A percentile compares a stretch with the other conserved stretches of the same genome.
Evolutionary conservation across 805 yeast species (phyloP).

Genomic region (Isabelozyma gotoi): DNA sequence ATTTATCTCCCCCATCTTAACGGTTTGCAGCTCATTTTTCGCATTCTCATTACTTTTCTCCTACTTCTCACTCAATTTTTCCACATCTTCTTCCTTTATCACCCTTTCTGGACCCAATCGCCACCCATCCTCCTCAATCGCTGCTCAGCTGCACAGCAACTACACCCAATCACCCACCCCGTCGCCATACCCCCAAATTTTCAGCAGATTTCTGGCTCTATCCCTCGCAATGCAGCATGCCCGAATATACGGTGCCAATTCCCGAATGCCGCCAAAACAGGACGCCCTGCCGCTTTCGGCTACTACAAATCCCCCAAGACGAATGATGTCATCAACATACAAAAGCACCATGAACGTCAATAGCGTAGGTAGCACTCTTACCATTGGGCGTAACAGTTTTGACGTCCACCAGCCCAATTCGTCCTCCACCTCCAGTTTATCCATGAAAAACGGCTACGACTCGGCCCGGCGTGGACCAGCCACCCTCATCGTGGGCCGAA

Average conservation of each 20-base stretch:
- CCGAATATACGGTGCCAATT: conserved; percentile 16
- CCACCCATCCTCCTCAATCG: background rate
- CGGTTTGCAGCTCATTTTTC: too few relatives aligned
- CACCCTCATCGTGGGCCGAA: too few relatives aligned
- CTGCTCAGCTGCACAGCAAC: too few relatives aligned
- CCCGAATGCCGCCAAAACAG: conserved; percentile 1
- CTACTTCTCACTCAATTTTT: background rate
- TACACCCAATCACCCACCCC: too few relatives aligned
- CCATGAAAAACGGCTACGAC: background rate
- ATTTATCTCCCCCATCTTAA: too few relatives aligned
- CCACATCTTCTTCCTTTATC: background rate
- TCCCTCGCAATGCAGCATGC: conserved; percentile 29
- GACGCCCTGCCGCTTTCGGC: background rate
- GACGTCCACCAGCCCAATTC: background rate
- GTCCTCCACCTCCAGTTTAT: background rate
- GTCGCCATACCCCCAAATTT: background rate
- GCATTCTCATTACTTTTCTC: background rate
- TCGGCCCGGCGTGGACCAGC: too few relatives aligned
- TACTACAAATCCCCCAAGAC: background rate
- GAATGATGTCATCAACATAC: background rate
- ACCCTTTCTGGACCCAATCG: background rate
- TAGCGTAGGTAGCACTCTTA: conserved; percentile 3
- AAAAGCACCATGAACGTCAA: conserved; percentile 2
- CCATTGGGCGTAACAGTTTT: conserved; percentile 1
- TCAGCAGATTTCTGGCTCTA: background rate